phyloP scores from a whole-genome alignment of 208 protist genomes.

The Herpetomonas muscarum region DNA sequence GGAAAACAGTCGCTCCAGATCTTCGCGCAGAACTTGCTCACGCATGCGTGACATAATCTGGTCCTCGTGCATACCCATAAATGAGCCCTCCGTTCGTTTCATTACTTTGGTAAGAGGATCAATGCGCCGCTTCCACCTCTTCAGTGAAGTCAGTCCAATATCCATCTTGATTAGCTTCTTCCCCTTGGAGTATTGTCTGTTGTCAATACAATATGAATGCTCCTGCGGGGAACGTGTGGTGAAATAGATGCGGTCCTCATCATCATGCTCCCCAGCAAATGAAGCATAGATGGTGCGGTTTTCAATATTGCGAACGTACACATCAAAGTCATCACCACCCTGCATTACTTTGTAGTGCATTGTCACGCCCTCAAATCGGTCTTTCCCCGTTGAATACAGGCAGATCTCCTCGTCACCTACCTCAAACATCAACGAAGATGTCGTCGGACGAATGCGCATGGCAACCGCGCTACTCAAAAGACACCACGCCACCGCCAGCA shows the following conservation, averaged over 20 bases:
- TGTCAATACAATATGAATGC: conserved; percentile 84
- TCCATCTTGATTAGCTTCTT: conserved; percentile 67
- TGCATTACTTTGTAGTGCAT: conserved; percentile 72
- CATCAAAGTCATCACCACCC: conserved; percentile 69
- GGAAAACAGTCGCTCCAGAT: conserved; percentile 52
- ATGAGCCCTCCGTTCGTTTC: conserved; percentile 55
- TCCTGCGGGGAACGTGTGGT: conserved; percentile 52
- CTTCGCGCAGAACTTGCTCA: conserved; percentile 52
- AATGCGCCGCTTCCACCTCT: conserved; percentile 71
- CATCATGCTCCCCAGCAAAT: conserved; percentile 68
- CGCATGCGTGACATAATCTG: conserved; percentile 71
- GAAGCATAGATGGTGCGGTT: conserved; percentile 65
- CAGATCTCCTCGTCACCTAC: conserved; percentile 70
- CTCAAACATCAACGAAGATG: conserved; percentile 43
- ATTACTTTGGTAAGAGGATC: conserved; percentile 71
- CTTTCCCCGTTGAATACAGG: conserved; percentile 51
- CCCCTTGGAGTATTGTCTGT: conserved; percentile 39
- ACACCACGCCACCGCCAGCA: no score
- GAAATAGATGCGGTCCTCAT: conserved; percentile 74
- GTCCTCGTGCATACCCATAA: conserved; percentile 74
- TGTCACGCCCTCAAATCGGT: conserved; percentile 60
- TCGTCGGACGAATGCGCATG: conserved; percentile 53
- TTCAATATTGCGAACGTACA: conserved; percentile 53
- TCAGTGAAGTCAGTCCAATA: conserved; percentile 66
- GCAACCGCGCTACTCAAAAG: conserved; percentile 8